Evolutionary conservation across 371 early-diverging fungal species (phyloP), one percentile per base, ranked within the genome.

Genomic region (Circinella umbellata): DNA sequence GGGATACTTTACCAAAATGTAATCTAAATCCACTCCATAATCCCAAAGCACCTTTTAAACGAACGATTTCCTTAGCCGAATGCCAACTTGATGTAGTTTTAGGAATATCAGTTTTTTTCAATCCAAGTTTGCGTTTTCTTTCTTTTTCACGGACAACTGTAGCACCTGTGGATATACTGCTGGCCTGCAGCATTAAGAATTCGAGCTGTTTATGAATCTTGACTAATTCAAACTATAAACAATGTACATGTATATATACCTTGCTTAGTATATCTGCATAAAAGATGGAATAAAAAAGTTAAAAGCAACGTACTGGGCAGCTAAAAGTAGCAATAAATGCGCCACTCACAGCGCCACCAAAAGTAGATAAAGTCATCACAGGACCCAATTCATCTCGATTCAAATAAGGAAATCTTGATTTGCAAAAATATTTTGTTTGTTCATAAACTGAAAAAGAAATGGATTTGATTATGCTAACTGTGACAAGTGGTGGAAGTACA

Each of bases 171-270:
- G 85, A 79, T 54, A 84, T 79, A 73, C 85, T 84, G 51, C 81
- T 82, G 61, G 85, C 87, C 63, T 83, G 82, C 77, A 93, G 70
- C 68, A 79, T 60, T 49, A 93, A 69, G 39, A 81, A 81, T 47
- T 94, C 88, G 17, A 94, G 75, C 69, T 94, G 95, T 67, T 89
- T 86, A 74, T 93, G 94, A 27, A 94, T 87, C 73, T 94, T 94
- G 65, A 94, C 88, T 27, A 94, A 75, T 69, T 94, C 95, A 69
- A 94, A 78, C 70, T 70, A 42, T 14, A 51, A 8, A 51, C 8
- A n/a, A 13, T 15, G 11, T 8, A 59, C 37, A 38, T 39, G 6
- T 8, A 17, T 18, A 4, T 37, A 14, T 10, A 8, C 4, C 27
- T 36, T 38, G 13, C 7, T 36, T 34, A 27, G 27, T 27, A 27